Evolutionary conservation across 306 rosid genomes (phyloP), one percentile per base, ranked within the genome.

Genomic region (Cucurbita argyrosperma): DNA sequence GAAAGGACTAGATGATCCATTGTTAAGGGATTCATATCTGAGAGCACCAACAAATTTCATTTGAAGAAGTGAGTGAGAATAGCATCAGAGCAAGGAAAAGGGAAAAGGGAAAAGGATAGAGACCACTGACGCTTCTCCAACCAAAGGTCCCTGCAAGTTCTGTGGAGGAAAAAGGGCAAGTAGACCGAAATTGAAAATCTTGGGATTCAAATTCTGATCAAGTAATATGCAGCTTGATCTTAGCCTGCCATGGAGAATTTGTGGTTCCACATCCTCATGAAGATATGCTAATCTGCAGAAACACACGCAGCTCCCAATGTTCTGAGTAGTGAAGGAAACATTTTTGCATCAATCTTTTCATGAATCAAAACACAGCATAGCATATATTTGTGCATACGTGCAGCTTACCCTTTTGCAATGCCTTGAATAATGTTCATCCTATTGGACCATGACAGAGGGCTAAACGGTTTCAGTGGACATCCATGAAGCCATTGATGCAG

Each of bases 341-440:
- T 4, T 19, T 21, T 38, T 62, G 12, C 47, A 62, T 61, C 13
- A 62, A 62, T 62, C 4, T 57, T 57, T 56, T 56, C 21, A 55
- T 55, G 23, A 19, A 18, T 19, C 35, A 55, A 53, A 55, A 55
- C 35, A 30, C n/a, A 42, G 18, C 71, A 16, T n/a, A 63, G 70
- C 50, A 63, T n/a, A 39, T 8, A 63, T 30, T 65, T 40, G 69
- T 15, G 9, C 49, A 37, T 61, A 16, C 26, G 39, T 61, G 49
- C 50, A 76, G 68, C 85, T 77, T 74, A 90, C 96, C 96, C 94
- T 81, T 80, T 87, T 55, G 96, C 90, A 10, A 88, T 84, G 76
- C 86, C 87, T 47, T 42, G 80, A 50, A 90, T 81, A 72, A 88
- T 85, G 23, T 87, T 82, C 76, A 80, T 37, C 80, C 94, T 82